Base-by-base conservation (phyloP, 2,329 filamentous ascomycete species). In the Phaeosphaeriaceae sp. region DNA sequence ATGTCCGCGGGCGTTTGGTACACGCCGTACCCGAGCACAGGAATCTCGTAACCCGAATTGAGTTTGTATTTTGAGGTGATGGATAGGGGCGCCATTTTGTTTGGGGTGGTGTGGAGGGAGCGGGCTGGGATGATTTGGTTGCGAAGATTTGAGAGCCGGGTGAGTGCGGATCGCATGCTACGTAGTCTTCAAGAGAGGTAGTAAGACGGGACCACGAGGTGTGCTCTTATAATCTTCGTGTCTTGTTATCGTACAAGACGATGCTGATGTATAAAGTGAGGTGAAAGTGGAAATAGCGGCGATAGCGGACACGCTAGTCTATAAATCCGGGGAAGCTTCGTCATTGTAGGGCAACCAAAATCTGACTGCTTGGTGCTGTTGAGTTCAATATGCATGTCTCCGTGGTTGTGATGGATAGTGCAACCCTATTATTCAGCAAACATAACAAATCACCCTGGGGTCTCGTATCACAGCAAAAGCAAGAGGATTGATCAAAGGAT, bases 1-100 rank as follows among this genome's bases (percentile, higher is more conserved):
- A 84, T 74, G 57, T 83, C 81, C 21, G 85, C 80, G 13, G 87
- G 87, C 10, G 70, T 76, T 52, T 76, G 69, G 54, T 74, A 77
- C 17, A 86, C 83, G 19, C 86, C 86, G 70, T 83, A 88, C 31
- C 86, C 87, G 1, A 89, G 76, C 7, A 83, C 65, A 9, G 87
- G 87, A 44, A 89, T 88, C 19, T 87, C 83, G 72, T 87, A 82
- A 42, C 87, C 86, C 17, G 86, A 88, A 53, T 84, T 83, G 76
- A 89, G 69, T 53, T 78, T 80, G 51, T 85, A 80, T 25, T 79
- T 85, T 10, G 79, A 77, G 59, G 79, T 76, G 68, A 85, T 80
- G 19, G 75, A 75, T 11, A 85, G 67, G 31, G 70, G 71, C 17
- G 79, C 65, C 81, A 84, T 84, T 42, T 51, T 69, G 44, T 67